Evolutionary conservation across 1,284 basidiomycete genomes (phyloP).

Genomic region (Fomitopsis pinicola): DNA sequence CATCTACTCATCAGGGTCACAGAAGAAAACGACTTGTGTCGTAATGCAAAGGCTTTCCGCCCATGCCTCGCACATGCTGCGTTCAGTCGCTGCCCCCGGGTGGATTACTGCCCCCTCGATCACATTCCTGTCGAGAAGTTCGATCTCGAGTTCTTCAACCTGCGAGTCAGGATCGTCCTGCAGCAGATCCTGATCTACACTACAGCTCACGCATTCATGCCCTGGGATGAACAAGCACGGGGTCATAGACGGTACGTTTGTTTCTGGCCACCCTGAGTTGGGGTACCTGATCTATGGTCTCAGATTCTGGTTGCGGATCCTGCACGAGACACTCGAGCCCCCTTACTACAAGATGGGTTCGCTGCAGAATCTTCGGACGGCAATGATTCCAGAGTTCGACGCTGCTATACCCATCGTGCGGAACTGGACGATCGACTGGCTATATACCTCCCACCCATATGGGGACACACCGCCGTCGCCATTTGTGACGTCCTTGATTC

Average conservation of each 20-base stretch:
- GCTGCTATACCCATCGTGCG: conserved; percentile 32
- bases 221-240: conserved; percentile 10
- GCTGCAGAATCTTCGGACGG: conserved; percentile 26
- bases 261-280: too few relatives aligned
- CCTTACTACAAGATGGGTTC: conserved; percentile 19
- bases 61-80: conserved; percentile 37
- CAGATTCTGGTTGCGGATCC: conserved; percentile 20
- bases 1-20: conserved; percentile 29
- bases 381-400: conserved; percentile 32
- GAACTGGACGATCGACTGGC: conserved; percentile 36
- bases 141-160: conserved; percentile 31
- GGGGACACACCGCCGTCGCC: background rate
- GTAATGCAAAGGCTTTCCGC: conserved; percentile 28
- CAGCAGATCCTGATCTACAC: conserved; percentile 46
- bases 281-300: background rate
- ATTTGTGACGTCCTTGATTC: conserved; percentile 20
- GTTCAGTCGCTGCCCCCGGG: conserved; percentile 31
- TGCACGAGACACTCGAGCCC: conserved; percentile 22
- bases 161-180: conserved; percentile 38
- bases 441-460: conserved; percentile 23
- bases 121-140: conserved; percentile 30
- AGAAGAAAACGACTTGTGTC: conserved; percentile 33
- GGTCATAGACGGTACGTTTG: conserved; percentile 18
- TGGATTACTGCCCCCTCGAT: conserved; percentile 30
- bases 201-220: conserved; percentile 21